Evolutionary conservation across 2,329 filamentous ascomycete species (phyloP), one percentile per base, ranked within the genome.

Genomic region (Alternaria triticina): DNA sequence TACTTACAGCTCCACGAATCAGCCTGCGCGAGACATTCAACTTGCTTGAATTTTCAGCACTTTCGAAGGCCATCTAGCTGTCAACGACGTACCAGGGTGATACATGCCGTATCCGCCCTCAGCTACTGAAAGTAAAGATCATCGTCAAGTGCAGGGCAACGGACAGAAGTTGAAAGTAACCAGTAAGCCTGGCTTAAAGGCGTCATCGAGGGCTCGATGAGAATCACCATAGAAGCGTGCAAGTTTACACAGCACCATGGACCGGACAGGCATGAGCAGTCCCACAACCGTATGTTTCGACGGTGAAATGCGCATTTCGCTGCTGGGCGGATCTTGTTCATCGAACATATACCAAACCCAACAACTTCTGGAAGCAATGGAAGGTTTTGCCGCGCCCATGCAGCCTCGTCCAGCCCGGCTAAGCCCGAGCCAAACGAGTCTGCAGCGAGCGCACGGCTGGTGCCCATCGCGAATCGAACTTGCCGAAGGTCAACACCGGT

Each of bases 361-460:
- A 56, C 55, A 52, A 20, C 54, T 68, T 69, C 64, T 64, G 52
- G 64, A 71, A 69, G 54, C 54, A 45, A 54, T 60, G 45, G 61
- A 67, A 67, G 61, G 36, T 20, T n/a, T 55, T 33, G 44, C 50
- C 12, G 23, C 46, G 47, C 43, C 45, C 25, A 30, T 22, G 36
- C 47, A 11, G 33, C 44, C 45, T 17, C 22, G 25, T 43, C 57
- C 12, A 30, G 22, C 27, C 30, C 10, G 33, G 25, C 57, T 25
- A 52, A 46, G 40, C 54, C 15, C 8, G 20, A 10, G 28, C 23
- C 6, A 12, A 17, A 40, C 30, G 49, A 52, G n/a, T 23, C 28
- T 25, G 9, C 12, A 15, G 49, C 30, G 28, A 52, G 49, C 49
- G 49, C 49, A 52, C 49, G 49, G 49, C 23, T 52, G 49, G 13